These are phyloP conservation scores for Suillus hirtellus DNA, from an alignment of 768 basidiomycete genomes.

Conservation along the genomic window DNA sequence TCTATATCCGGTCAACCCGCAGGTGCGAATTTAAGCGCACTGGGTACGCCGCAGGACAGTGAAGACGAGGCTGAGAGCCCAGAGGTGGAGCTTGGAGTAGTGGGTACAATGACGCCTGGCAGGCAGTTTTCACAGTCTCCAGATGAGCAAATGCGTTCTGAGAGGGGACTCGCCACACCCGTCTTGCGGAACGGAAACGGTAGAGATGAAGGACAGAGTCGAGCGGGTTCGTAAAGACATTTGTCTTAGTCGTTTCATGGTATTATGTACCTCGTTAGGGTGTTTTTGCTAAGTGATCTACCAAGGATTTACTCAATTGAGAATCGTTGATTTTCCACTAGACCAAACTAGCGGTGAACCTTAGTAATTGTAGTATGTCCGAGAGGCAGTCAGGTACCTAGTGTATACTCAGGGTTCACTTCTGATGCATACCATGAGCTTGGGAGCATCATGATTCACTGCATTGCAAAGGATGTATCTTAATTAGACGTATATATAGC, in stretches of 20 bases:
- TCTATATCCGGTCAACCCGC: conserved; percentile 26
- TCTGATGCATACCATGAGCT: too few relatives aligned
- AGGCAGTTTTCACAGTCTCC: conserved; percentile 25
- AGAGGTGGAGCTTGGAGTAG: conserved; percentile 45
- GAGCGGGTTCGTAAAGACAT: conserved; percentile 1
- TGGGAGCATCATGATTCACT: too few relatives aligned
- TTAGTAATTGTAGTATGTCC: background rate
- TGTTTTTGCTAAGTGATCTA: conserved; percentile 1
- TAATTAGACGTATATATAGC: too few relatives aligned
- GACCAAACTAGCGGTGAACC: background rate
- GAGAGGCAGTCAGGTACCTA: background rate
- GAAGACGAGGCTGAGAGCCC: conserved; percentile 43
- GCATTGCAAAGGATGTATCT: too few relatives aligned
- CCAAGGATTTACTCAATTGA: background rate
- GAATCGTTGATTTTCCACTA: background rate
- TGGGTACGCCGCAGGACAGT: conserved; percentile 36
- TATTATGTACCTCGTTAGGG: conserved; percentile 6
- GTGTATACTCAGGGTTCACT: background rate
- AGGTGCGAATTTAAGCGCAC: conserved; percentile 22
- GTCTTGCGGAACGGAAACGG: conserved; percentile 52
- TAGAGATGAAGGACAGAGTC: conserved; percentile 24
- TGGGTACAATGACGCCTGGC: conserved; percentile 14
- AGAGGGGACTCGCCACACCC: conserved; percentile 66
- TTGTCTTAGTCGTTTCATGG: background rate
- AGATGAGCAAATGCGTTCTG: conserved; percentile 55